Conservation (phyloP, 2,329 filamentous ascomycete genomes). For the Fusarium globosum region DNA sequence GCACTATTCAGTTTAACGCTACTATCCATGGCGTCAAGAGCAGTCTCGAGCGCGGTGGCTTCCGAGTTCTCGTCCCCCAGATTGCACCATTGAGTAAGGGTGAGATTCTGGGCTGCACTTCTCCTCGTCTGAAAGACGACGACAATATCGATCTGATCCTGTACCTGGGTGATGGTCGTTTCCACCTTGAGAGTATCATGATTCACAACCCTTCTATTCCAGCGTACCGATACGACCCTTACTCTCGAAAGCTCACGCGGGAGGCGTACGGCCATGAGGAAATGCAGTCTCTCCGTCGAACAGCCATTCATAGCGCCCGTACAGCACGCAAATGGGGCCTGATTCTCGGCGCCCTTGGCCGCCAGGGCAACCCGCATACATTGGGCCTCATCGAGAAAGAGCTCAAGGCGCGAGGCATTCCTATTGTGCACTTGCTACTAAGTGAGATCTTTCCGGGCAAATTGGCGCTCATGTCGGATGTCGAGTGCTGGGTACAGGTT, state of each 20-base stretch:
- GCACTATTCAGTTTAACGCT: constrained; percentile 98
- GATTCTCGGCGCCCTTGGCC: constrained; percentile 89
- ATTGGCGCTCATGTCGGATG: constrained; percentile 89
- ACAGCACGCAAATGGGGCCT: constrained; percentile 91
- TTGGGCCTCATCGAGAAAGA: constrained; percentile 86
- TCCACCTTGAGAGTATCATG: constrained; percentile 98
- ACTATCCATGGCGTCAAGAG: constrained; percentile 88
- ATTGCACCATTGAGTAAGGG: constrained; percentile 93
- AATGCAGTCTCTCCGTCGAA: constrained; percentile 82
- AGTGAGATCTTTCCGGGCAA: constrained; percentile 98
- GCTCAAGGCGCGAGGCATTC: constrained; percentile 76
- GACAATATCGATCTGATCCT: constrained; percentile 79
- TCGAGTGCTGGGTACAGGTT: constrained; percentile 98
- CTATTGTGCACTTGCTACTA: constrained; percentile 85
- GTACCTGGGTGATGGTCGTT: constrained; percentile 91
- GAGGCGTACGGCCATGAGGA: constrained; percentile 93
- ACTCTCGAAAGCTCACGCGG: constrained; percentile 88
- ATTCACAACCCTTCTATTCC: constrained; percentile 94
- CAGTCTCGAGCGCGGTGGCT: constrained; percentile 84
- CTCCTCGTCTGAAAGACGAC: constrained; percentile 72
- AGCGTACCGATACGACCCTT: constrained; percentile 96
- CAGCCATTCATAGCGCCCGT: constrained; percentile 81
- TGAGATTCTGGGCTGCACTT: constrained; percentile 97
- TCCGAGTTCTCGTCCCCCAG: constrained; percentile 87
- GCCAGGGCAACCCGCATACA: constrained; percentile 95